A percentile compares a stretch with the other conserved stretches of the same genome.
Conservation (phyloP, 2,329 filamentous ascomycete species). For the Trichoderma sp. region DNA sequence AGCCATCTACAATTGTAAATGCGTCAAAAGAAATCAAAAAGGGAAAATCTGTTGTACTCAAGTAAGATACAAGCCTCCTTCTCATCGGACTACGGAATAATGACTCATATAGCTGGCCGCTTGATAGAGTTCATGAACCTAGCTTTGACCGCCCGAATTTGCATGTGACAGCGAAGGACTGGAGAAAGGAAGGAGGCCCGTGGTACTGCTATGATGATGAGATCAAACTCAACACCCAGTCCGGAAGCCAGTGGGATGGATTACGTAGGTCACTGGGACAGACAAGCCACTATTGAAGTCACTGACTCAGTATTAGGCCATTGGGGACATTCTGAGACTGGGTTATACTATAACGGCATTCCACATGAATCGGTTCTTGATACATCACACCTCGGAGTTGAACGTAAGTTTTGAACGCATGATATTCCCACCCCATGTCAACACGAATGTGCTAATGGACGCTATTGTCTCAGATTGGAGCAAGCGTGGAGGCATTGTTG, state of each 20-base stretch:
- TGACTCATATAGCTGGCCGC: not conserved
- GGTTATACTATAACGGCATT: not conserved
- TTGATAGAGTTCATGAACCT: not conserved
- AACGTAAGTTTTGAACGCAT: not conserved
- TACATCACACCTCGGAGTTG: not conserved
- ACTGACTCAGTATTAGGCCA: not conserved
- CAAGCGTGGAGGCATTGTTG: slow-evolving; percentile 23
- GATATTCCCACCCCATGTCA: not conserved
- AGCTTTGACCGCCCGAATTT: not conserved
- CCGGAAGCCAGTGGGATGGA: not conserved
- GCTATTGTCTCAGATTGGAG: not conserved
- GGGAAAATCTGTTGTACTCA: not conserved
- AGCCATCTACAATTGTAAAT: not conserved
- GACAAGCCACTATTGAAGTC: not conserved
- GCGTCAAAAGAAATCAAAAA: not conserved
- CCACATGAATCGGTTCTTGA: not conserved
- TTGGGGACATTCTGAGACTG: not conserved
- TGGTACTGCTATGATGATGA: not conserved
- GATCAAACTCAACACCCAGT: not conserved
- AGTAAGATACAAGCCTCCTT: not conserved
- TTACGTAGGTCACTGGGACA: not conserved
- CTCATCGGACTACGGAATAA: not conserved
- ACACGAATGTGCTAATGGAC: not conserved
- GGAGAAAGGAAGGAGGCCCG: not conserved
- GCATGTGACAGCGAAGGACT: not conserved